Evolutionary conservation across 345 rosid genomes (phyloP), one percentile per base, ranked within the genome.

Genomic region (Diplotaxis tenuifolia): DNA sequence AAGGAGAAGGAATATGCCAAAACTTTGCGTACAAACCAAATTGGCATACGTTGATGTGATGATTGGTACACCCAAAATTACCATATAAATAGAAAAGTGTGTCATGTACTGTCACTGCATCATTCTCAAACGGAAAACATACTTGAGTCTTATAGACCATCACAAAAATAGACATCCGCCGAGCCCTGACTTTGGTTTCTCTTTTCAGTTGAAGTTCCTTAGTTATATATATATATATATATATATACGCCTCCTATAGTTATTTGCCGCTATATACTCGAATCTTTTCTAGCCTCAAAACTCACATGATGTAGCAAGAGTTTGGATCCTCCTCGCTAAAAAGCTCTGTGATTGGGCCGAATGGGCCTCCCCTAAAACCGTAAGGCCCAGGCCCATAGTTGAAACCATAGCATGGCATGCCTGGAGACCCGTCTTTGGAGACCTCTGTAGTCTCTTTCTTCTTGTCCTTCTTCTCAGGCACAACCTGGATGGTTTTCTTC

Each of bases 381-480:
- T 52, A 71, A 47, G 66, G 75, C 67, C 72, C 75, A 76, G 19
- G 7, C 62, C 67, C 72, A 55, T 1, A 9, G 2, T 3, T 12
- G 15, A 32, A 28, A 21, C 52, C 65, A 47, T 62, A 45, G 1
- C 61, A 49, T 7, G 75, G 61, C 59, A 16, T 62, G 59, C 62
- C 15, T 42, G 71, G 75, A 9, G 65, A 63, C 31, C 60, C 75
- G 16, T 47, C 21, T 70, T 63, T 70, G 22, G 32, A 56, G 5
- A 31, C 74, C 28, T 71, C 81, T 6, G 34, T 52, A 6, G 68
- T 70, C 58, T 82, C 67, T 20, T 70, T 73, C 0, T 71, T 81
- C 36, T 84, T 83, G 23, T 88, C 80, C 71, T 87, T 84, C 63
- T 90, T 88, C 12, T 88, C 87, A 5, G 87, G 92, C 75, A 92